Evolutionary conservation across 768 basidiomycete species (phyloP), one percentile per base, ranked within the genome.

Genomic region (Phanerochaete carnosa): DNA sequence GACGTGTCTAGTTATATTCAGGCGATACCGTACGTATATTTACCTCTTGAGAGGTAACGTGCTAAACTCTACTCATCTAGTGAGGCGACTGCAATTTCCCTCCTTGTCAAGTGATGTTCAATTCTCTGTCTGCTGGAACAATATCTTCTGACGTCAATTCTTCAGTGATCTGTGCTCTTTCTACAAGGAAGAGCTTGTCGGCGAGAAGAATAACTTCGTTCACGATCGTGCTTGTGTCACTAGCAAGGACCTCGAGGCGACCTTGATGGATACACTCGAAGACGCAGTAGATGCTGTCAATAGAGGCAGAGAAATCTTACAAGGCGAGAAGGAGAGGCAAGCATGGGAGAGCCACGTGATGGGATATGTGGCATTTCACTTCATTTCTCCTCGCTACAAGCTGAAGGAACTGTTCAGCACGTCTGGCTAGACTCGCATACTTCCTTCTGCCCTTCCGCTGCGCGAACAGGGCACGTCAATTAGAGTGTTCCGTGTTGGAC

Each of bases 101-200:
- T n/a, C n/a, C n/a, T n/a, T n/a, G n/a, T n/a, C n/a, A n/a, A n/a
- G n/a, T n/a, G n/a, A n/a, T n/a, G n/a, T n/a, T n/a, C n/a, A n/a
- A n/a, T n/a, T 79, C 58, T 76, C 79, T 55, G 73, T 58, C 71
- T 79, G 59, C 1, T 59, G 32, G 9, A 8, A 15, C 28, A 13
- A n/a, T 13, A 35, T 35, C 33, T 7, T 35, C 6, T 35, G 13
- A 35, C 33, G 7, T 13, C 33, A 7, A 19, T 19, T 25, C 45
- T 46, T 46, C 45, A 59, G 58, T 26, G 58, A 59, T 26, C 13
- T 59, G 12, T n/a, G 53, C 3, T 59, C 58, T n/a, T 59, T 59
- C 51, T 53, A 53, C 28, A 59, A 59, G 33, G 58, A 59, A 32
- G 50, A 47, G 28, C 28, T 50, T 13, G 23, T 22, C 15, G 50